A percentile compares a stretch with the other conserved stretches of the same genome.
These are phyloP conservation scores for Colletotrichum tabaci DNA, from an alignment of 2,329 filamentous ascomycete genomes.

Conservation along the genomic window DNA sequence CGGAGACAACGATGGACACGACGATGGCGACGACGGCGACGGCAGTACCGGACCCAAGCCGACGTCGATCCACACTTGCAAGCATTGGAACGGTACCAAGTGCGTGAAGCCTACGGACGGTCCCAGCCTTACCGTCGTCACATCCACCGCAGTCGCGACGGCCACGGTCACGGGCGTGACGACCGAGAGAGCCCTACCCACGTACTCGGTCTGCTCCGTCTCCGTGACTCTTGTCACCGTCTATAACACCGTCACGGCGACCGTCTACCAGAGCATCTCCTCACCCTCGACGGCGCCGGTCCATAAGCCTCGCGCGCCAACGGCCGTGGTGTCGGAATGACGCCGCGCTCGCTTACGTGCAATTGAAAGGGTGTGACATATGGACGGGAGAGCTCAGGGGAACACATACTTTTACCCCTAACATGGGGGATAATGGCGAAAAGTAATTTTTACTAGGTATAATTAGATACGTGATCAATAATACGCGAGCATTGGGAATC, in stretches of 20 bases:
- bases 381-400: neutral
- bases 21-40: neutral
- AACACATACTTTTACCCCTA: neutral
- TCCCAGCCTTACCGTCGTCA: neutral
- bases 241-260: slow-evolving; percentile 56
- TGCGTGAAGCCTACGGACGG: slow-evolving; percentile 34
- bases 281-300: slow-evolving; percentile 9
- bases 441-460: slow-evolving; percentile 32
- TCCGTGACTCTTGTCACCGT: slow-evolving; percentile 52
- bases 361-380: neutral
- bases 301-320: slow-evolving; percentile 29
- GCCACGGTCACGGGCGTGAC: slow-evolving; percentile 26
- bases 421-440: slow-evolving; percentile 20
- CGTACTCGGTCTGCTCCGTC: slow-evolving; percentile 46
- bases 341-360: neutral
- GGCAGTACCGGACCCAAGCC: slow-evolving; percentile 10
- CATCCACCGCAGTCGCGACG: neutral
- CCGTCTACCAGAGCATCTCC: slow-evolving; percentile 43
- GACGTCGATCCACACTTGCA: slow-evolving; percentile 41
- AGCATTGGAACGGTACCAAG: slow-evolving; percentile 43
- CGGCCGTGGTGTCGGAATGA: neutral
- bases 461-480: slow-evolving; percentile 4
- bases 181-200: slow-evolving; percentile 27
- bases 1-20: neutral
- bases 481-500: neutral